These are phyloP conservation scores for Pyrus communis DNA, from an alignment of 306 rosid genomes.

Conservation along the genomic window DNA sequence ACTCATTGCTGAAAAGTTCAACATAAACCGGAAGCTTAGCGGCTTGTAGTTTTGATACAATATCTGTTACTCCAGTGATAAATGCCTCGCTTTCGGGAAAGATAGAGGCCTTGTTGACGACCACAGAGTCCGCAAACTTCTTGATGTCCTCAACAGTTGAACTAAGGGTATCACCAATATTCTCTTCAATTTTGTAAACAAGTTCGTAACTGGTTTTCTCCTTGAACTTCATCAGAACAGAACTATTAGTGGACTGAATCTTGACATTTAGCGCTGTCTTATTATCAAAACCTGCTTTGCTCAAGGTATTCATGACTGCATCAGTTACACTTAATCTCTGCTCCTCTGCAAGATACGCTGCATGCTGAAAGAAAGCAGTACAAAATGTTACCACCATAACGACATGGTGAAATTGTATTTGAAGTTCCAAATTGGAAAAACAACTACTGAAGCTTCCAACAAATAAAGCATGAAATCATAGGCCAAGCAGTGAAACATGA, in stretches of 20 bases:
- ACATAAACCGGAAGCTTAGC: conserved; percentile 60
- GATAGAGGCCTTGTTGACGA: conserved; percentile 53
- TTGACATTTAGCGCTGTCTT: conserved; percentile 42
- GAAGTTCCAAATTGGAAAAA: neutral
- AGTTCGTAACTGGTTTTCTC: conserved; percentile 46
- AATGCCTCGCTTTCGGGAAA: conserved; percentile 19
- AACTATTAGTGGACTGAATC: conserved; percentile 71
- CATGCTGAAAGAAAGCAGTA: conserved; percentile 46
- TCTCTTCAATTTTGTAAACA: conserved; percentile 61
- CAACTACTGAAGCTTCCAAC: neutral
- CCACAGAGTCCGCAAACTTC: conserved; percentile 58
- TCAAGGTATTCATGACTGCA: conserved; percentile 46
- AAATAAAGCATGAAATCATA: neutral
- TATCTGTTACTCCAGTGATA: conserved; percentile 23
- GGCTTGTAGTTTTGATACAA: conserved; percentile 32
- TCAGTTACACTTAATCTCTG: conserved; percentile 45
- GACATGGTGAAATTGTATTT: neutral
- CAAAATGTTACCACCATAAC: neutral
- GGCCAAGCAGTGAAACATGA: neutral
- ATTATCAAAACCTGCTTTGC: conserved; percentile 60
- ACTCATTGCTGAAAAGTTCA: conserved; percentile 84
- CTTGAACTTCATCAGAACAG: conserved; percentile 60
- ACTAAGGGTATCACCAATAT: conserved; percentile 32
- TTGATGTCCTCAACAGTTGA: conserved; percentile 54
- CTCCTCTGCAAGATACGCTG: conserved; percentile 60